Evolutionary conservation across 2,329 filamentous ascomycete species (phyloP).

Genomic region (Colletotrichum lupini): DNA sequence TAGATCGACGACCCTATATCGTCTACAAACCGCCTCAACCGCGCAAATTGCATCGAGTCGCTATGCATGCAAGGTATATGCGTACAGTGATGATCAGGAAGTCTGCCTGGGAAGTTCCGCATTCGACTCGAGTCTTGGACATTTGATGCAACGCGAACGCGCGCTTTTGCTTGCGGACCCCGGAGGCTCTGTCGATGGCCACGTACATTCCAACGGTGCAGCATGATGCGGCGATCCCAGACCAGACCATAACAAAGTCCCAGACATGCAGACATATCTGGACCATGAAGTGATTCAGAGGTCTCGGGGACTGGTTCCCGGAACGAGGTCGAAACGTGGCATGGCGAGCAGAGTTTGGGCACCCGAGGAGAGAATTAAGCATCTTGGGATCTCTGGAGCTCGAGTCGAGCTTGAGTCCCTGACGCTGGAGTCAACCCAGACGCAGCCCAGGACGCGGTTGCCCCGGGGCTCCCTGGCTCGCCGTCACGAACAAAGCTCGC

Average conservation of each 20-base stretch:
- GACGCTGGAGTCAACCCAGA: not conserved
- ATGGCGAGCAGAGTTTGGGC: constrained; percentile 5
- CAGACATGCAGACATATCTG: not conserved
- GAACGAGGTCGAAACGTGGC: constrained; percentile 14
- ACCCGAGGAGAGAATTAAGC: not conserved
- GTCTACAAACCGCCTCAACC: not conserved
- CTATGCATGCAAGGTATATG: not conserved
- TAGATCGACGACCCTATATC: not conserved
- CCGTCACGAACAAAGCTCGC: constrained; percentile 16
- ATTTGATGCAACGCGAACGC: not conserved
- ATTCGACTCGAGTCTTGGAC: not conserved
- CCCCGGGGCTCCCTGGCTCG: not conserved
- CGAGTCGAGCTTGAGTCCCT: not conserved
- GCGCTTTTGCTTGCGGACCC: not conserved
- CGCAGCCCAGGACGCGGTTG: not conserved
- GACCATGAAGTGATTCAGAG: constrained; percentile 1
- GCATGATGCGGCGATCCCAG: not conserved
- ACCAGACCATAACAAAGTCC: not conserved
- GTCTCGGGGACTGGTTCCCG: not conserved
- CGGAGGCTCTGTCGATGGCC: not conserved
- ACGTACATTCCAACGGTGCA: not conserved
- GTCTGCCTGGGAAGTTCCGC: not conserved
- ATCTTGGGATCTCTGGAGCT: not conserved
- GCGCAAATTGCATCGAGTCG: not conserved
- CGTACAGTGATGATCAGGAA: not conserved